phyloP scores from a whole-genome alignment of 2,329 filamentous ascomycete species.

The Ceratocystis cubensis region DNA sequence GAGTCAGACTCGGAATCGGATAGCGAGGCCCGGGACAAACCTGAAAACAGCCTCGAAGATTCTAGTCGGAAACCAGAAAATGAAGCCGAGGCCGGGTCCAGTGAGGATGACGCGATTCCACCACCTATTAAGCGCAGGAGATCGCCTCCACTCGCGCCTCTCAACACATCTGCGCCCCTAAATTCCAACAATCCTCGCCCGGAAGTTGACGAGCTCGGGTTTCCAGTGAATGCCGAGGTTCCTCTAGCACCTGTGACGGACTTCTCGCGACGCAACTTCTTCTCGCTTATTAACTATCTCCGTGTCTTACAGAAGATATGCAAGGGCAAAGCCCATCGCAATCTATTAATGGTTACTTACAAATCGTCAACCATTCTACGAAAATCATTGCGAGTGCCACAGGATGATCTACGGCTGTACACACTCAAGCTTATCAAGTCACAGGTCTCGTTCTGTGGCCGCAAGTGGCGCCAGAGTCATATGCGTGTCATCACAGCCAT shows the following conservation, averaged over 20 bases:
- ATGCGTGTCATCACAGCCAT: slow-evolving; percentile 98
- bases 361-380: slow-evolving; percentile 87
- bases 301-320: slow-evolving; percentile 96
- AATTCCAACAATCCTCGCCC: slow-evolving; percentile 30
- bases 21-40: neutral
- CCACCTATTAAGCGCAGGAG: slow-evolving; percentile 62
- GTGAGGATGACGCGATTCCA: slow-evolving; percentile 68
- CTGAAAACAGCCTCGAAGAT: neutral
- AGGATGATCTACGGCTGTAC: slow-evolving; percentile 77
- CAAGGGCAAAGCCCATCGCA: slow-evolving; percentile 88
- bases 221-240: slow-evolving; percentile 52
- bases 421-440: slow-evolving; percentile 98
- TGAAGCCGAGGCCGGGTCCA: slow-evolving; percentile 30
- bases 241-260: slow-evolving; percentile 69
- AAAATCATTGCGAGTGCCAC: slow-evolving; percentile 81
- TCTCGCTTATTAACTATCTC: slow-evolving; percentile 86
- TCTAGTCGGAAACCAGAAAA: neutral
- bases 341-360: slow-evolving; percentile 86
- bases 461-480: slow-evolving; percentile 95
- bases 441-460: slow-evolving; percentile 92
- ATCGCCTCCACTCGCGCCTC: slow-evolving; percentile 33
- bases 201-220: slow-evolving; percentile 77
- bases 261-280: slow-evolving; percentile 91
- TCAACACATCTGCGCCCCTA: slow-evolving; percentile 21
- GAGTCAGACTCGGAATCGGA: slow-evolving; percentile 5